phyloP scores from a whole-genome alignment of 495 filamentous ascomycete genomes.

The Hypoxylon fuscum region DNA sequence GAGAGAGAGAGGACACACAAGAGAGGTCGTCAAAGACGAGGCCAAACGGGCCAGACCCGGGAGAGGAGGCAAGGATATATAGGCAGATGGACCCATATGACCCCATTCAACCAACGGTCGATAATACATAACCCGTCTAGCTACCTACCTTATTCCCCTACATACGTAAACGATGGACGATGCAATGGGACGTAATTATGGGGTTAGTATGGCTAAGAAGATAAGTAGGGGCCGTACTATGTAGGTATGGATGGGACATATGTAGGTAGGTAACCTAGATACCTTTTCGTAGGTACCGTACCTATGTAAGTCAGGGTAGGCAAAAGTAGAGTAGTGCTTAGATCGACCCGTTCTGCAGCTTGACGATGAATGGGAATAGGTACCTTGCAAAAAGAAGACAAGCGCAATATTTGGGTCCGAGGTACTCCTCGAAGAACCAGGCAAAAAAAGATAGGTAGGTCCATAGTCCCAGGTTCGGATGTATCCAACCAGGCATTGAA shows the following conservation, averaged over 20 bases:
- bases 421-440: constrained; percentile 23
- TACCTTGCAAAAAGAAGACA: constrained; percentile 31
- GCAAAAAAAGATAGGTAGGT: background rate
- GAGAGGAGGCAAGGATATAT: constrained; percentile 57
- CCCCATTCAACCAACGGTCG: constrained; percentile 42
- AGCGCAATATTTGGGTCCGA: constrained; percentile 34
- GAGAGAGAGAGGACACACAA: constrained; percentile 47
- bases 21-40: constrained; percentile 45
- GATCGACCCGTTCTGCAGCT: constrained; percentile 43
- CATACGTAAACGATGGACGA: constrained; percentile 38
- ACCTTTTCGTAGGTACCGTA: constrained; percentile 1
- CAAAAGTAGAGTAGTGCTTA: constrained; percentile 36
- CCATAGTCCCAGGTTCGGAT: background rate
- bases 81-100: constrained; percentile 49
- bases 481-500: constrained; percentile 1
- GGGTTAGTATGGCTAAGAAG: constrained; percentile 43
- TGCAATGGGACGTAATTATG: constrained; percentile 46
- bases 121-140: constrained; percentile 37
- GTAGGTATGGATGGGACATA: constrained; percentile 20
- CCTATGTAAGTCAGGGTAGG: constrained; percentile 6
- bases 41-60: constrained; percentile 50
- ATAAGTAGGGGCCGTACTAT: constrained; percentile 34
- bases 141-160: constrained; percentile 38
- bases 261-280: constrained; percentile 16
- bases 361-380: constrained; percentile 34